Percentiles rank a stretch among this genome's conserved stretches.
Conservation (phyloP, 106 monocot genomes). For the Dendrobium catenatum region DNA sequence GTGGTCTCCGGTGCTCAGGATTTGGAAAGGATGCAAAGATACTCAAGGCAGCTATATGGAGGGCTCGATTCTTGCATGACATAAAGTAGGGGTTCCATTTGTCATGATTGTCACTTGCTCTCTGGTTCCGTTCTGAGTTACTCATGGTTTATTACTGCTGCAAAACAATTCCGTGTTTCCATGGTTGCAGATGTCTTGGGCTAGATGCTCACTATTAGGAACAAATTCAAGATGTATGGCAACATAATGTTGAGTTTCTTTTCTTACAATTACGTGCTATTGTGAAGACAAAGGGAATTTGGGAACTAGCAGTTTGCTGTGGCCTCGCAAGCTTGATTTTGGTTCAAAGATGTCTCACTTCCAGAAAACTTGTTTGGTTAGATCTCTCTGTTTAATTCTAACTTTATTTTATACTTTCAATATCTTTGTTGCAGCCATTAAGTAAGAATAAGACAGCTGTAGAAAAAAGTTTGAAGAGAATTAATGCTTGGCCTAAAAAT, state of each 20-base stretch:
- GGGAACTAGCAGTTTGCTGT: background rate
- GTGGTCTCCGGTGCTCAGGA: constrained; percentile 50
- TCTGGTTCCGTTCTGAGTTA: background rate
- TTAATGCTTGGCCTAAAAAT: background rate
- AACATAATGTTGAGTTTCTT: background rate
- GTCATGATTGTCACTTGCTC: background rate
- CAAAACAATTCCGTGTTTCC: background rate
- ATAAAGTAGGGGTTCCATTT: background rate
- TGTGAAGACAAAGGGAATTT: background rate
- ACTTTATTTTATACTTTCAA: background rate
- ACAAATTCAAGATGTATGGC: background rate
- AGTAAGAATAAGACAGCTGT: background rate
- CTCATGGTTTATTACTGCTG: background rate
- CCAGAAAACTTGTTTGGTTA: background rate
- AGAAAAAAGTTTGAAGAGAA: background rate
- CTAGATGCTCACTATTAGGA: background rate
- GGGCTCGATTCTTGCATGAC: constrained; percentile 23
- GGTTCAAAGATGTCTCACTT: background rate
- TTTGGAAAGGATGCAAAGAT: constrained; percentile 52
- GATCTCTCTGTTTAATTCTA: background rate
- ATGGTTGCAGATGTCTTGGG: background rate
- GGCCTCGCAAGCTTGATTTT: background rate
- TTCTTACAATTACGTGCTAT: background rate
- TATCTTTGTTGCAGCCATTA: background rate
- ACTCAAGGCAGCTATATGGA: constrained; percentile 34